phyloP scores from a whole-genome alignment of 306 rosid species.

The Cucurbita pepo region DNA sequence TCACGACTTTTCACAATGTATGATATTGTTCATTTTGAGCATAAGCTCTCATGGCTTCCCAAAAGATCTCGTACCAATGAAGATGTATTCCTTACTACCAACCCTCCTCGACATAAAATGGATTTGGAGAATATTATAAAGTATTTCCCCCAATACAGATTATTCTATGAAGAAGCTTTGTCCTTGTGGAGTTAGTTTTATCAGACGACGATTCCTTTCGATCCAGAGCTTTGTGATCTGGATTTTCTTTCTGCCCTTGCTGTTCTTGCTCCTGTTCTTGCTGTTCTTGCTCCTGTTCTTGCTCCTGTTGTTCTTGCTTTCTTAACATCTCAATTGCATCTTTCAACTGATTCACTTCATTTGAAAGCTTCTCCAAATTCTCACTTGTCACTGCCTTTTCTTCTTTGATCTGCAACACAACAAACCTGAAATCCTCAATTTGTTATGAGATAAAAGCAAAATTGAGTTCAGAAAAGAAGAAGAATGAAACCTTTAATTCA shows the following conservation, averaged over 20 bases:
- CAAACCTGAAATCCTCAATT: not conserved
- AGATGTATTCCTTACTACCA: too few relatives aligned
- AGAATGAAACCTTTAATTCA: slow-evolving; percentile 24
- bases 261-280: too few relatives aligned
- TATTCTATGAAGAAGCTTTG: slow-evolving; percentile 30
- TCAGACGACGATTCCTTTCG: slow-evolving; percentile 6
- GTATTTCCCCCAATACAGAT: slow-evolving; percentile 37
- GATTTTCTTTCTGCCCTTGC: slow-evolving; percentile 5
- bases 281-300: slow-evolving; percentile 2
- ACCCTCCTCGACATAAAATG: too few relatives aligned
- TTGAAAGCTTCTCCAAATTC: slow-evolving; percentile 20
- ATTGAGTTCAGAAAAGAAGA: not conserved
- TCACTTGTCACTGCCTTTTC: slow-evolving; percentile 16
- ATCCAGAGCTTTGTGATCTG: slow-evolving; percentile 9
- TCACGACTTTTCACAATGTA: too few relatives aligned
- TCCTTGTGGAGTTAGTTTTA: slow-evolving; percentile 14
- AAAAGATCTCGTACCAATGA: too few relatives aligned
- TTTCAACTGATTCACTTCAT: slow-evolving; percentile 36
- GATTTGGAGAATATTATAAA: not conserved
- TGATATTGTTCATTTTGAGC: too few relatives aligned
- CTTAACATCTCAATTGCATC: slow-evolving; percentile 36
- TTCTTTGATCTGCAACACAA: slow-evolving; percentile 23
- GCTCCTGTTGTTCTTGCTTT: slow-evolving; percentile 15
- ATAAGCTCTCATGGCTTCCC: too few relatives aligned
- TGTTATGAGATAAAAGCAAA: too few relatives aligned